Percentiles rank a stretch among this genome's conserved stretches.
phyloP scores from a whole-genome alignment of 768 basidiomycete species.

The Mycena sanguinolenta region DNA sequence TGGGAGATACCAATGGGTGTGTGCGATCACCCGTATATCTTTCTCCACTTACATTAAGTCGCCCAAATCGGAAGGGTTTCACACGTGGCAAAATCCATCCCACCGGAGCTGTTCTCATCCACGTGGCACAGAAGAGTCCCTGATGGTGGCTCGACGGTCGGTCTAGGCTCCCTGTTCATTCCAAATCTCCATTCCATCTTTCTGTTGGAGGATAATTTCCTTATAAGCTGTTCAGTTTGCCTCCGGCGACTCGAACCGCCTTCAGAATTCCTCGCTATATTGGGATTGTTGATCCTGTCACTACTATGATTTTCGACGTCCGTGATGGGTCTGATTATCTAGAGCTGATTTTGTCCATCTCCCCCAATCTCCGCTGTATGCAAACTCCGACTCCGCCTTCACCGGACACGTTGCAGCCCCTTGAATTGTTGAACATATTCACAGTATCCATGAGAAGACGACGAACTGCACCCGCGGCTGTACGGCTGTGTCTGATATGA shows the following conservation, averaged over 20 bases:
- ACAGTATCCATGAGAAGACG: neutral
- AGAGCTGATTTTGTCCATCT: conserved; percentile 2
- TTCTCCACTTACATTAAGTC: conserved; percentile 12
- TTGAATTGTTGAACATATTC: neutral
- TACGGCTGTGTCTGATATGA: neutral
- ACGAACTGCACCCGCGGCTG: neutral
- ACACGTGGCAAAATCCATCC: conserved; percentile 15
- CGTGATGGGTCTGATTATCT: conserved; percentile 5
- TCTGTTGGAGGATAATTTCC: neutral
- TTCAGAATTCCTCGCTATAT: too few species aligned
- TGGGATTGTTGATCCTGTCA: conserved; percentile 19
- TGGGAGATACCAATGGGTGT: neutral
- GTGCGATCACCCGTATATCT: conserved; percentile 7
- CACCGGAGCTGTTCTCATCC: conserved; percentile 4
- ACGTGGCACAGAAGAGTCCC: conserved; percentile 9
- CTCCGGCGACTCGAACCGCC: neutral
- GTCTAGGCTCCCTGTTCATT: neutral
- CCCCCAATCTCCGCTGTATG: conserved; percentile 7
- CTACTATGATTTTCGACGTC: conserved; percentile 17
- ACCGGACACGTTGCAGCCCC: conserved; percentile 3
- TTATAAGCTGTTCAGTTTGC: neutral
- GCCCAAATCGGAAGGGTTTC: neutral
- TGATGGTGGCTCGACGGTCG: too few species aligned
- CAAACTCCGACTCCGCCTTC: neutral
- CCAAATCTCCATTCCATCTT: neutral